Conservation (phyloP, 2,329 filamentous ascomycete genomes). For the Penicillium sp. region DNA sequence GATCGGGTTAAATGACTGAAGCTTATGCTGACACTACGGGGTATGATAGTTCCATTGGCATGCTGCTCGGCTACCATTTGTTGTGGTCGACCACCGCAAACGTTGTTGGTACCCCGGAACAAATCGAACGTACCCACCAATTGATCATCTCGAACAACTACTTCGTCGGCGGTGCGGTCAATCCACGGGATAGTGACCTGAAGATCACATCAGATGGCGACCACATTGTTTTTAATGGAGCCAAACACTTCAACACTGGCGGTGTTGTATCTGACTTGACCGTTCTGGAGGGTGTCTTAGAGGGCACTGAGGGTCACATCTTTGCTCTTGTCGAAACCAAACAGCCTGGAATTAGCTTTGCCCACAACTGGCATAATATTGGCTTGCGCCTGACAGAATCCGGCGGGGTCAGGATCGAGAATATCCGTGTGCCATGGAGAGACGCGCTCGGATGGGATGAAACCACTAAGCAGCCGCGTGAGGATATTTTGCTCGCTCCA, state of each 20-base stretch:
- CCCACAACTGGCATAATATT: conserved; percentile 65
- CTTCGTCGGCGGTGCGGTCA: conserved; percentile 67
- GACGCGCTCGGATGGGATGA: conserved; percentile 64
- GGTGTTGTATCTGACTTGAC: conserved; percentile 67
- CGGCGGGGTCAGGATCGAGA: conserved; percentile 61
- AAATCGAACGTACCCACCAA: conserved; percentile 58
- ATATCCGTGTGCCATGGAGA: conserved; percentile 58
- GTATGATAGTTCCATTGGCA: conserved; percentile 56
- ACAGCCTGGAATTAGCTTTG: conserved; percentile 56
- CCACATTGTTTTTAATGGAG: conserved; percentile 59
- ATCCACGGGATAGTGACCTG: conserved; percentile 63
- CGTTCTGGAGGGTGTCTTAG: conserved; percentile 63
- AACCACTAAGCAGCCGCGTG: conserved; percentile 51
- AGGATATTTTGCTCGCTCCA: conserved; percentile 52
- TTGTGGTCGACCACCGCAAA: conserved; percentile 64
- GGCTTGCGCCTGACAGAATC: conserved; percentile 65
- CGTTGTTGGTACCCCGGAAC: conserved; percentile 61
- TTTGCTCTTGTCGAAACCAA: conserved; percentile 61
- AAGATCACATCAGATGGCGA: conserved; percentile 57
- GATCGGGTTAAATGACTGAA: neutral
- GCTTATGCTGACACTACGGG: neutral
- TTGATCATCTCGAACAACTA: conserved; percentile 64
- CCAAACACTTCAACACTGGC: conserved; percentile 68
- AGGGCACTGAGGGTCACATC: conserved; percentile 60
- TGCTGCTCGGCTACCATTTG: conserved; percentile 66